Base-by-base conservation (phyloP, 768 basidiomycete species). In the Kwoniella pini region DNA sequence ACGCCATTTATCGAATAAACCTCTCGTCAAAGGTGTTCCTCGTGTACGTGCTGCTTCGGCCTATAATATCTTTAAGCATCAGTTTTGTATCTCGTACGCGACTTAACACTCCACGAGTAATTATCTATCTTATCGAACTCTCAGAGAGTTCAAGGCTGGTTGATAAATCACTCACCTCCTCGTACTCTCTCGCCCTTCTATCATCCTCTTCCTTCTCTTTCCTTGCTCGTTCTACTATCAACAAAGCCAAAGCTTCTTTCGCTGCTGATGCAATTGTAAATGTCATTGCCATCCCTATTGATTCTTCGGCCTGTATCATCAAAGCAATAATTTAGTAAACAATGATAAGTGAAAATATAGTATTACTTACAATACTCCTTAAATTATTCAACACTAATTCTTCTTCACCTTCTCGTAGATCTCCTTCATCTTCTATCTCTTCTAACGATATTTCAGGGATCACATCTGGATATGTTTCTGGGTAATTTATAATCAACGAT, bases 251-350 rank as follows among this genome's bases (percentile, higher is more conserved):
- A 50, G 85, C 82, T 78, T 97, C 93, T 65, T 89, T 83, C 44
- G 96, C 83, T 69, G 89, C 87, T 0, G 89, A 88, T 11, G 92
- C 87, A 17, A 99, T 82, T 0, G 95, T 92, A 75, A 96, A 99
- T 17, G 93, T 94, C 93, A 98, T 97, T 2, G 96, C 93, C 88
- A 94, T 94, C 42, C 77, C 78, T 26, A 76, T 33, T 11, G 66
- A 73, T 52, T 80, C 78, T 55, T 75, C 74, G 19, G 70, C 78
- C 68, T 76, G 39, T 7, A 28, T 11, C 4, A 26, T 7, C 40
- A 7, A 7, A 36, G 7, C 33, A 36, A 42, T 42, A 5, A 19
- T 42, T 42, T n/a, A n/a, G 40, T 19, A 7, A 42, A 13, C 19
- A 42, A 17, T 19, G 33, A n/a, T n/a, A n/a, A n/a, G n/a, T 33